Percentiles rank a stretch among this genome's conserved stretches.
Evolutionary conservation across 2,329 filamentous ascomycete species (phyloP).

Genomic region (Cladosporium sp.): DNA sequence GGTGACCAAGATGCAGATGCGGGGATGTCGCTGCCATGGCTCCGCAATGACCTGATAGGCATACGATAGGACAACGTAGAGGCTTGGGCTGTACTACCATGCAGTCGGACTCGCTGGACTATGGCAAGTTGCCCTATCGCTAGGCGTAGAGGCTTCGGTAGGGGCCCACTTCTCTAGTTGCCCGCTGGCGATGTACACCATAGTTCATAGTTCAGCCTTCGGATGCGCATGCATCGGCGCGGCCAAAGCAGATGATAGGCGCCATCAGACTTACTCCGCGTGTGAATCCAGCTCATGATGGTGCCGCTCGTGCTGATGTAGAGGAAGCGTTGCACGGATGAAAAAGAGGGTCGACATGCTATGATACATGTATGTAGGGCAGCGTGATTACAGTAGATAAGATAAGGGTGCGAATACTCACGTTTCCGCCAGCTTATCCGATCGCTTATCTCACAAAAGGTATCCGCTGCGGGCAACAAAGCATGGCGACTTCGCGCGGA

Average conservation of each 20-base stretch:
- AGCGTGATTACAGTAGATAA: neutral
- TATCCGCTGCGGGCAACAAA: too few species aligned
- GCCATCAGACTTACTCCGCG: neutral
- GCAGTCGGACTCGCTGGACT: neutral
- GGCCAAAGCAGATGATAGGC: too few species aligned
- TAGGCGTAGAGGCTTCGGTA: neutral
- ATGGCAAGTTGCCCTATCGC: conserved; percentile 2
- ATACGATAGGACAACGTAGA: conserved; percentile 1
- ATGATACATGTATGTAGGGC: too few species aligned
- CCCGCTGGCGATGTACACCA: neutral
- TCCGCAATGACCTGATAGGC: conserved; percentile 8
- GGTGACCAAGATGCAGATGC: neutral
- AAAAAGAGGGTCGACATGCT: too few species aligned
- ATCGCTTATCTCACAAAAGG: neutral
- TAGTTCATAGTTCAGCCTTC: neutral
- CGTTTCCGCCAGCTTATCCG: neutral
- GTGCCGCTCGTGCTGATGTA: too few species aligned
- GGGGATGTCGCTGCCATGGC: conserved; percentile 5
- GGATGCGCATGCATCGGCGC: neutral
- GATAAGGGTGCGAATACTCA: neutral
- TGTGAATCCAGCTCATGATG: too few species aligned
- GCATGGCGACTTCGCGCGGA: neutral
- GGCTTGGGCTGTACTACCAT: neutral
- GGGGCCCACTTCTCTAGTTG: neutral
- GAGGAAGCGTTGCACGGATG: too few species aligned